phyloP scores from a whole-genome alignment of 208 protist genomes.

The Kentomonas sorsogonicus region DNA sequence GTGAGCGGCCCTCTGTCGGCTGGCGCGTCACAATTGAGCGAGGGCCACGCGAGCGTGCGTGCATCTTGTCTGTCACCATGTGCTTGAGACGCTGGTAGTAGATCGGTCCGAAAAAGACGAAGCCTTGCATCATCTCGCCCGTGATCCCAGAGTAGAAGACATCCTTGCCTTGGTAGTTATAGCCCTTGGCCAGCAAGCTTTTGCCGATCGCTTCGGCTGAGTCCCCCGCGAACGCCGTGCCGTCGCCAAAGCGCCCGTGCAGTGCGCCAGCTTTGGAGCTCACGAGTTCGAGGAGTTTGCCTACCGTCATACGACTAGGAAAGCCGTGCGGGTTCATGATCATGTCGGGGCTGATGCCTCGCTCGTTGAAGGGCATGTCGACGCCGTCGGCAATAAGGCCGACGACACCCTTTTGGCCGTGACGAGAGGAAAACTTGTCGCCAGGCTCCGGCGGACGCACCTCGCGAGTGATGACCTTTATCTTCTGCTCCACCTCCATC shows the following conservation, averaged over 20 bases:
- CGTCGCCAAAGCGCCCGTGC: conserved; percentile 88
- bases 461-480: conserved; percentile 94
- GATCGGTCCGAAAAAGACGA: conserved; percentile 99
- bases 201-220: conserved; percentile 90
- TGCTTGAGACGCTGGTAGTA: conserved; percentile 99
- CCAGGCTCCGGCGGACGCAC: conserved; percentile 94
- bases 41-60: conserved; percentile 94
- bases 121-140: conserved; percentile 95
- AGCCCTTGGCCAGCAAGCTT: conserved; percentile 89
- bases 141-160: conserved; percentile 95
- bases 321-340: conserved; percentile 99
- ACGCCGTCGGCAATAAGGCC: conserved; percentile 98
- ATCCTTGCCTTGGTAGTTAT: conserved; percentile 99
- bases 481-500: conserved; percentile 87
- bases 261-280: conserved; percentile 95
- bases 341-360: conserved; percentile 98
- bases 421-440: conserved; percentile 99
- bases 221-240: conserved; percentile 96
- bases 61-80: conserved; percentile 99
- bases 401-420: conserved; percentile 99
- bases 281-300: conserved; percentile 99
- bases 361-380: conserved; percentile 99
- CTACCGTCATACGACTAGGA: conserved; percentile 99
- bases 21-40: conserved; percentile 97
- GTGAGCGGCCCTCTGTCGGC: conserved; percentile 97